Evolutionary conservation across 2,329 filamentous ascomycete genomes (phyloP), one percentile per base, ranked within the genome.

Genomic region (Paecilomyces sp.): DNA sequence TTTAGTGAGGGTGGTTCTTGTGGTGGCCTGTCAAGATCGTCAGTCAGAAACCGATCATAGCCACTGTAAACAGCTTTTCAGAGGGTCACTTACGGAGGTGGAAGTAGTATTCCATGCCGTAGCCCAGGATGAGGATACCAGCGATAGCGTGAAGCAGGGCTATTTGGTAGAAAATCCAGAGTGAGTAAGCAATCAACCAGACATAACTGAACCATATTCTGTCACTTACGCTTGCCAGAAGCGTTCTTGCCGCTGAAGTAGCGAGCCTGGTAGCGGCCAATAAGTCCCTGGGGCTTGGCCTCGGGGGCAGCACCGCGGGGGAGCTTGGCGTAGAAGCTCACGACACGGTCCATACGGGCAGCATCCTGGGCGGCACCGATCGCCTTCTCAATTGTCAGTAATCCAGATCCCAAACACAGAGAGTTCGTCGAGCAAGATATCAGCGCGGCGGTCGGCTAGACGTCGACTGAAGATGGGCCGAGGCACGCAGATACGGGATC

Each of bases 21-120:
- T 97, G 93, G 87, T 99, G 93, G 72, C 94, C 94, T 99, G 69
- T 65, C 64, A 54, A 51, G 50, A 22, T 50, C 8, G 41, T 61
- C 60, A 66, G 57, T 58, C 54, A 25, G 33, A 56, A 6, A 18
- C 6, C 28, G 13, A 41, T 28, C n/a, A 31, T 33, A 33, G 9
- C 11, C 8, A 8, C 31, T 18, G 57, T 55, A 64, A 57, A 63
- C 61, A 54, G 57, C 41, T 57, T 33, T 18, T 51, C 31, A 18
- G 3, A 51, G 11, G 22, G 56, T 59, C 58, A 87, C 91, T 80
- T 88, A 99, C 94, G 91, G 74, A 99, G 85, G 82, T 99, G 95
- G 90, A 96, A 97, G 86, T 99, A 97, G 88, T 99, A 99, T 83
- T 96, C 92, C 82, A 97, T 91, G 71, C 89, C 90, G 80, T 99